Evolutionary conservation across 2,329 filamentous ascomycete genomes (phyloP).

Genomic region (Escovopsis weberi): DNA sequence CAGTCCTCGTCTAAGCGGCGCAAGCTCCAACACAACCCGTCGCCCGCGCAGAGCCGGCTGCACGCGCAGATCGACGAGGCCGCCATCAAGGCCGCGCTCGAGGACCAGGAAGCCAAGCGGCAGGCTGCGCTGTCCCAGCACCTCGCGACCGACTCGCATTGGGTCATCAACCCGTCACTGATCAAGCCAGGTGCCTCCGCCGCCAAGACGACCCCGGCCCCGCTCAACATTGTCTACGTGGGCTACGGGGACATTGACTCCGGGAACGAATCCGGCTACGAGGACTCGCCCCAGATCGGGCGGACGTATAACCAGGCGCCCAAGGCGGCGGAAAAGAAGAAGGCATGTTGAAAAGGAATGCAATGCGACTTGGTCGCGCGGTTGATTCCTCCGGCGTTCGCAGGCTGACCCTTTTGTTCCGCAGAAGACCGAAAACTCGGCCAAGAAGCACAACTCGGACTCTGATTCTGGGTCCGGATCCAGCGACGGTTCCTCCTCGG

Average conservation of each 20-base stretch:
- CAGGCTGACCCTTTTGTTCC: slow-evolving; percentile 1
- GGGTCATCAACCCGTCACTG: slow-evolving; percentile 47
- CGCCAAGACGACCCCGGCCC: slow-evolving; percentile 18
- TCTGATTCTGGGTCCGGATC: slow-evolving; percentile 11
- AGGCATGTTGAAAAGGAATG: slow-evolving; percentile 15
- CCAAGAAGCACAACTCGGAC: not conserved
- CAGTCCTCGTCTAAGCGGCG: slow-evolving; percentile 45
- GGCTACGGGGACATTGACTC: slow-evolving; percentile 37
- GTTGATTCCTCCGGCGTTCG: not conserved
- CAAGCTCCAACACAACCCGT: slow-evolving; percentile 26
- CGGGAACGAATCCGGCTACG: slow-evolving; percentile 21
- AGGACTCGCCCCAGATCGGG: slow-evolving; percentile 19
- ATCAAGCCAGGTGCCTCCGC: slow-evolving; percentile 9
- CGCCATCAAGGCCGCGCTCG: slow-evolving; percentile 47
- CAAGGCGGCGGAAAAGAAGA: slow-evolving; percentile 2
- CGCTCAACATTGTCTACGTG: slow-evolving; percentile 44
- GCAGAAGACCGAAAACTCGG: not conserved
- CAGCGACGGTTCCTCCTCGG: slow-evolving; percentile 13
- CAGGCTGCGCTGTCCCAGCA: slow-evolving; percentile 46
- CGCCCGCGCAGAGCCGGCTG: slow-evolving; percentile 22
- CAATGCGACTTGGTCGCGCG: too few species aligned
- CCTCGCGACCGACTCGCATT: slow-evolving; percentile 56
- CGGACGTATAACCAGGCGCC: slow-evolving; percentile 16
- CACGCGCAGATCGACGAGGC: slow-evolving; percentile 36
- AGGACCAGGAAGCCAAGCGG: slow-evolving; percentile 52